These are phyloP conservation scores for Eruca vesicaria DNA, from an alignment of 441 rosid species.

Conservation along the genomic window DNA sequence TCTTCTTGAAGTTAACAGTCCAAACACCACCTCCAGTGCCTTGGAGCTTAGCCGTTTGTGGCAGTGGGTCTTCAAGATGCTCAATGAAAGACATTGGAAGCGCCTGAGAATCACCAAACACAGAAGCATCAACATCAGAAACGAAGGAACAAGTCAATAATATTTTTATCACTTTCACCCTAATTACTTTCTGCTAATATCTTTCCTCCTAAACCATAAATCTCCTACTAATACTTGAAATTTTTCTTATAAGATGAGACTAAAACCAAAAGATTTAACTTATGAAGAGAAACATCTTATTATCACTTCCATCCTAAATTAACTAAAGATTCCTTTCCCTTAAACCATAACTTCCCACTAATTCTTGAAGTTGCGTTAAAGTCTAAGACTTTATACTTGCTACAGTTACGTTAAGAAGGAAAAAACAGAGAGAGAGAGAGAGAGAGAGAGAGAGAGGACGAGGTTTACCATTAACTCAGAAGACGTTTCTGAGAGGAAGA, in stretches of 20 bases:
- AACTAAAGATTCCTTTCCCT: not conserved
- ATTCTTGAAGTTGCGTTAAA: not conserved
- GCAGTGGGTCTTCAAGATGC: constrained; percentile 18
- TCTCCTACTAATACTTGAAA: too few relatives aligned
- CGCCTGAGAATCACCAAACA: not conserved
- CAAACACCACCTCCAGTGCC: constrained; percentile 21
- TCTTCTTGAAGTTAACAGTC: not conserved
- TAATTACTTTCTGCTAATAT: too few relatives aligned
- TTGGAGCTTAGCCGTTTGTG: not conserved
- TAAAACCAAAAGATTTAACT: not conserved
- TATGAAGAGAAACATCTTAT: not conserved
- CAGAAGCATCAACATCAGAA: not conserved
- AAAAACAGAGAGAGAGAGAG: too few relatives aligned
- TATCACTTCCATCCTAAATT: not conserved
- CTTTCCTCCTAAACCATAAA: too few relatives aligned
- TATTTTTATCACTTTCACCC: too few relatives aligned
- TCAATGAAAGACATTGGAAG: constrained; percentile 1
- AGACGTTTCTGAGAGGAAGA: constrained; percentile 16
- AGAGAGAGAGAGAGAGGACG: not conserved
- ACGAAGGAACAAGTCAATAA: too few relatives aligned
- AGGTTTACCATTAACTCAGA: constrained; percentile 5
- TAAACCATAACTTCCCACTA: not conserved
- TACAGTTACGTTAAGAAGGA: not conserved
- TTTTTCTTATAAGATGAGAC: too few relatives aligned
- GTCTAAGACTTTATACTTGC: not conserved